These are phyloP conservation scores for Straminergon stramineum DNA, from an alignment of 225 moss, liverwort and hornwort species.

Conservation along the genomic window DNA sequence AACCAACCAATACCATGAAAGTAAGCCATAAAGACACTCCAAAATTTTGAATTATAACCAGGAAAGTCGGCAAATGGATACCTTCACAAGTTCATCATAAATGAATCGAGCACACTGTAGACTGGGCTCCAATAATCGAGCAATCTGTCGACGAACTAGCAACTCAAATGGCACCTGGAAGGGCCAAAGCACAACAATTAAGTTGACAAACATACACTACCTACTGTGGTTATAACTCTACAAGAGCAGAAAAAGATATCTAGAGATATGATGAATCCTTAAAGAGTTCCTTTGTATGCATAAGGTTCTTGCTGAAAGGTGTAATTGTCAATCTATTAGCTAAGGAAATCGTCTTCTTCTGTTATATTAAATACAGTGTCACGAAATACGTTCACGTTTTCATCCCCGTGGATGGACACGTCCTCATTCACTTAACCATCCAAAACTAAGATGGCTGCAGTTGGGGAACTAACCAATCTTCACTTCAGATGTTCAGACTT, in stretches of 20 bases:
- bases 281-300: neutral
- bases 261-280: neutral
- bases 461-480: neutral
- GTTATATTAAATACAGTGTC: neutral
- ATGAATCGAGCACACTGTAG: constrained; percentile 98
- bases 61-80: neutral
- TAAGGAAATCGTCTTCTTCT: neutral
- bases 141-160: constrained; percentile 95
- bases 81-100: constrained; percentile 99
- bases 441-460: neutral
- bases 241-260: neutral
- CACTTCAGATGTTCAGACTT: neutral
- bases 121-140: constrained; percentile 92
- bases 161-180: constrained; percentile 94
- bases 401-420: neutral
- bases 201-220: neutral
- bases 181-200: neutral
- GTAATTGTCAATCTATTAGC: neutral
- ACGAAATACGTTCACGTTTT: neutral
- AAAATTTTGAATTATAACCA: neutral
- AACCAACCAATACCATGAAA: neutral
- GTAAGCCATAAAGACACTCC: neutral
- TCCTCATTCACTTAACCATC: neutral
- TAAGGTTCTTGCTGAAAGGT: neutral
- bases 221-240: neutral